These are phyloP conservation scores for Ustilago crameri DNA, from an alignment of 1,284 basidiomycete genomes.

Conservation along the genomic window DNA sequence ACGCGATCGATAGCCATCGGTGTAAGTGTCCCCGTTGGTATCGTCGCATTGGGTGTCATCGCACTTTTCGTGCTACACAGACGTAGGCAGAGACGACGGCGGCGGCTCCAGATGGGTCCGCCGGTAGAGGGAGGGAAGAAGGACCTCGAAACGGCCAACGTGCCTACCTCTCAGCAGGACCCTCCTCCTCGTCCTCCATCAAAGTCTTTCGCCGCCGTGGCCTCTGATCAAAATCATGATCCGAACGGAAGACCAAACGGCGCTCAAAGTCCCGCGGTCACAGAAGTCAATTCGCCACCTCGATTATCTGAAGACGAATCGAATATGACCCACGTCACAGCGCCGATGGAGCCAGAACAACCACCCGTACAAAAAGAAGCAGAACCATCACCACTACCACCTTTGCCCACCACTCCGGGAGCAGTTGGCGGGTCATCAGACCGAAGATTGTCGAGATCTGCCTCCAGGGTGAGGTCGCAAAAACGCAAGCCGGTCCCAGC, in stretches of 20 bases:
- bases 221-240: neutral
- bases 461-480: constrained; percentile 6
- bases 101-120: neutral
- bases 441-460: neutral
- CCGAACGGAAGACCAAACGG: neutral
- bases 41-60: constrained; percentile 17
- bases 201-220: too few species aligned
- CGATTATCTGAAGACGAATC: constrained; percentile 10
- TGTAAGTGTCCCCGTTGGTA: constrained; percentile 19
- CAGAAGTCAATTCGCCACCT: too few species aligned
- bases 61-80: constrained; percentile 17
- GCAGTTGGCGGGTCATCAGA: neutral
- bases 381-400: neutral
- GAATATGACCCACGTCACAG: constrained; percentile 1
- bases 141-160: constrained; percentile 7
- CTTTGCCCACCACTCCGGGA: too few species aligned
- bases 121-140: neutral
- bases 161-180: neutral
- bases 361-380: neutral
- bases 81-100: constrained; percentile 9
- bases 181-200: too few species aligned
- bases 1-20: constrained; percentile 11
- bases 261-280: too few species aligned
- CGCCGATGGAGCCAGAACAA: neutral
- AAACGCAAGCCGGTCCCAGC: constrained; percentile 33